Conservation (phyloP, 306 rosid species). For the Notholithocarpus densiflorus region DNA sequence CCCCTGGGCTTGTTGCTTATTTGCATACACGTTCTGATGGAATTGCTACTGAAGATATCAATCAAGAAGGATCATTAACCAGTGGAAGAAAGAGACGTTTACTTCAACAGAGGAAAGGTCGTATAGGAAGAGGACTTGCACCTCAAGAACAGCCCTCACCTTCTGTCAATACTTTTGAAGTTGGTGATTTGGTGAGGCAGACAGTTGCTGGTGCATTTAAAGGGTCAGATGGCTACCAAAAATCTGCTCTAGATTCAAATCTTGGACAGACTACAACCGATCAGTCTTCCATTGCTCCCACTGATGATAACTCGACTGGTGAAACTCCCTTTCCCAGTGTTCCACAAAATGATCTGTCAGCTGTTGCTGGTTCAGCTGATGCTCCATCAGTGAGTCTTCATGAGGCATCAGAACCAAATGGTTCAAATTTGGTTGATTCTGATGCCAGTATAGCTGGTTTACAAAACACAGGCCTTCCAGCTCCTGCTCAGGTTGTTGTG, state of each 20-base stretch:
- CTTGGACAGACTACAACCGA: conserved; percentile 49
- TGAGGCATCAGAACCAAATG: conserved; percentile 44
- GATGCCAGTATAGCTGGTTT: conserved; percentile 47
- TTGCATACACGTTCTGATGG: conserved; percentile 90
- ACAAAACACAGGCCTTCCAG: conserved; percentile 74
- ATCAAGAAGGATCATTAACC: conserved; percentile 64
- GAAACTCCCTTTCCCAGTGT: conserved; percentile 42
- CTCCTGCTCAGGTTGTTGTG: conserved; percentile 99
- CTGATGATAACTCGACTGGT: conserved; percentile 48
- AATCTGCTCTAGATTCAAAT: conserved; percentile 44
- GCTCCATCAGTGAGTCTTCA: conserved; percentile 37
- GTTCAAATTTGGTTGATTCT: conserved; percentile 49
- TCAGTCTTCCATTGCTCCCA: conserved; percentile 55
- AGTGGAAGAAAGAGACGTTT: conserved; percentile 80
- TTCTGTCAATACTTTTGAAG: conserved; percentile 57
- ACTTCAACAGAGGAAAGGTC: conserved; percentile 86
- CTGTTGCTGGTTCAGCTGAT: conserved; percentile 38
- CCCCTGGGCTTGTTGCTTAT: conserved; percentile 99
- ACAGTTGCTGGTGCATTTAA: conserved; percentile 39
- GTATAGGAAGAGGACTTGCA: conserved; percentile 66
- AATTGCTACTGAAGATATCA: conserved; percentile 50
- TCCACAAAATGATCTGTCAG: conserved; percentile 47
- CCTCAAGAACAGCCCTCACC: conserved; percentile 73
- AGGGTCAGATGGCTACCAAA: conserved; percentile 44
- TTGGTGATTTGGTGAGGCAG: conserved; percentile 61